Evolutionary conservation across 768 basidiomycete genomes (phyloP), one percentile per base, ranked within the genome.

Genomic region (Hygrophorus russula): DNA sequence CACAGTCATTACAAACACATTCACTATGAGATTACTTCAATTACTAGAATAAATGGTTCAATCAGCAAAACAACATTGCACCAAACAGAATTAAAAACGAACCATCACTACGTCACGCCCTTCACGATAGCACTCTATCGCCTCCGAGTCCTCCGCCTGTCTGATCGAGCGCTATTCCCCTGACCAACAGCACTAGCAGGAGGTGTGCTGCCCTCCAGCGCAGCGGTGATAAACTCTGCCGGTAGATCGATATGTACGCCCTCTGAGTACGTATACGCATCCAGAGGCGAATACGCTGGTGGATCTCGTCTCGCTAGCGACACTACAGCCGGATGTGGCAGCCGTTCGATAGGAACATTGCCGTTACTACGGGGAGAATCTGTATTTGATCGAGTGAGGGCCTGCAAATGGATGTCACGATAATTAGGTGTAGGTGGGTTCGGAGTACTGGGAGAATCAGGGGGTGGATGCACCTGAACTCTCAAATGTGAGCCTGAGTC

Each of bases 211-310:
- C 82, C 82, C 61, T 91, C 92, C 52, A 96, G 62, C 6, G 91
- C 89, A 37, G 88, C 87, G 17, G 87, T 75, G 52, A 96, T 91
- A 45, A 94, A 75, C 52, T 96, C 92, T 28, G 91, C 88, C 18
- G 92, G 92, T 28, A 96, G 68, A 61, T 96, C 89, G 38, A 93
- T 80, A 41, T 87, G 86, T n/a, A 94, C 87, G 24, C 91, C 92
- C 33, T 89, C 90, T 41, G 79, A 68, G 54, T 89, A 88, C 18
- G 78, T 73, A 52, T 70, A 84, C n/a, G 86, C 80, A 56, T 90
- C 87, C 54, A 90, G 62, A n/a, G 88, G 87, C 5, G 87, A 88
- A 63, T 91, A 91, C 13, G 83, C 85, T 18, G 89, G 89, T 15
- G 88, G 88, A 48, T 84, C 81, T 45, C 75, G 71, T 52, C 79